Conservation (phyloP, 805 yeast genomes). For the Ogataea minuta region DNA sequence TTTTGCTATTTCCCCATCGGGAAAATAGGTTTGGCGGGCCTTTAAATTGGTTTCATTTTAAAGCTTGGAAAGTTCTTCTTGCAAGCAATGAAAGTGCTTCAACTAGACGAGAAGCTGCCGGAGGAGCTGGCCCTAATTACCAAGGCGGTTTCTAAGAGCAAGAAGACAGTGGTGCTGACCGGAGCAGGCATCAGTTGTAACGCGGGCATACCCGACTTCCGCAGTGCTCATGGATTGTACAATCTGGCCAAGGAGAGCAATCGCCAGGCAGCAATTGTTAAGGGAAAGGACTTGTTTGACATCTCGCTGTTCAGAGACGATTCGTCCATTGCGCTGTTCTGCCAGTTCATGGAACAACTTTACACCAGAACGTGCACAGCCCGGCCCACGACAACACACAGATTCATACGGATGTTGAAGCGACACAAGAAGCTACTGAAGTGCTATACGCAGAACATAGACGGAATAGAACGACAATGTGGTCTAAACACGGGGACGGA, state of each 20-base stretch:
- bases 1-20: slow-evolving; percentile 17
- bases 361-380: slow-evolving; percentile 65
- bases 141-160: slow-evolving; percentile 43
- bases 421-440: slow-evolving; percentile 66
- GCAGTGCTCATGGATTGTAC: slow-evolving; percentile 82
- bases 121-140: slow-evolving; percentile 35
- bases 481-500: slow-evolving; percentile 63
- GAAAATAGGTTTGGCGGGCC: slow-evolving; percentile 9
- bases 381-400: slow-evolving; percentile 80
- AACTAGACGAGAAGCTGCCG: slow-evolving; percentile 16
- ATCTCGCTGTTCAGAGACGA: slow-evolving; percentile 73
- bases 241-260: slow-evolving; percentile 56
- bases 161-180: slow-evolving; percentile 66
- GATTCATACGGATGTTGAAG: slow-evolving; percentile 60
- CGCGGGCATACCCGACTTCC: slow-evolving; percentile 96
- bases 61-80: slow-evolving; percentile 4
- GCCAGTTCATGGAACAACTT: slow-evolving; percentile 83
- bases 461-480: slow-evolving; percentile 71
- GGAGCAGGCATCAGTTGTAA: slow-evolving; percentile 98
- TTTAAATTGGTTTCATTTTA: slow-evolving; percentile 7
- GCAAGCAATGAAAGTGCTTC: slow-evolving; percentile 23
- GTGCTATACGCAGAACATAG: slow-evolving; percentile 95
- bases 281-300: slow-evolving; percentile 91
- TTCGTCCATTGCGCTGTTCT: slow-evolving; percentile 67
- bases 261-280: slow-evolving; percentile 50